These are phyloP conservation scores for Thielaviopsis punctulata DNA, from an alignment of 2,329 filamentous ascomycete genomes.

Conservation along the genomic window DNA sequence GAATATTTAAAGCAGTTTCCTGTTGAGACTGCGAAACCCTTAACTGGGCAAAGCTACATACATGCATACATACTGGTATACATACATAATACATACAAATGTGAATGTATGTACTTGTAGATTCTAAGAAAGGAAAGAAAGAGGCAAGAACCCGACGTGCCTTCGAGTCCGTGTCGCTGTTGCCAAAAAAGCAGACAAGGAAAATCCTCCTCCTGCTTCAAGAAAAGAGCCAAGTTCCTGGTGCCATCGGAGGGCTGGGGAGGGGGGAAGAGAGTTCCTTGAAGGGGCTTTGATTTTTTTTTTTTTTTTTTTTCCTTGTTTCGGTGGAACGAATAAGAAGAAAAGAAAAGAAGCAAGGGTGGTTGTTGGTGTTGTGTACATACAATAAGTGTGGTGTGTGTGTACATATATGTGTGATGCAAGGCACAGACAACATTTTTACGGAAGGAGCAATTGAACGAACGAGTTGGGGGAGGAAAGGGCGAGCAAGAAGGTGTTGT, in stretches of 20 bases:
- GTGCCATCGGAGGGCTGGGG: neutral
- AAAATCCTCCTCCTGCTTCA: conserved; percentile 1
- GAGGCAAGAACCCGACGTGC: neutral
- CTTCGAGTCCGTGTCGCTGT: too few species aligned
- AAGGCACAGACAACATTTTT: neutral
- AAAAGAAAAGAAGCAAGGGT: neutral
- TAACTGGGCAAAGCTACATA: too few species aligned
- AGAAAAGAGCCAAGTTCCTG: neutral
- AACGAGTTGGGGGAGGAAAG: neutral
- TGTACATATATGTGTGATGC: neutral
- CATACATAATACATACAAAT: too few species aligned
- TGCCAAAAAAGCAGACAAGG: conserved; percentile 2
- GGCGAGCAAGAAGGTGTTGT: neutral
- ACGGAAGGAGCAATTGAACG: neutral
- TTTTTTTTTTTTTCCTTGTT: neutral
- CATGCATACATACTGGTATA: too few species aligned
- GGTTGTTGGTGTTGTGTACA: too few species aligned
- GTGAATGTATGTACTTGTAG: too few species aligned
- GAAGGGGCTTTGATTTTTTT: too few species aligned
- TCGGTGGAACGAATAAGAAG: neutral
- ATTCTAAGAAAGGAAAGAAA: neutral
- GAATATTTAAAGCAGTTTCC: neutral
- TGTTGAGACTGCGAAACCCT: neutral
- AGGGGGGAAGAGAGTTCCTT: neutral
- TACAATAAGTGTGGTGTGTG: neutral